phyloP scores from a whole-genome alignment of 2,329 filamentous ascomycete species.

The Rhynchosporium agropyri region DNA sequence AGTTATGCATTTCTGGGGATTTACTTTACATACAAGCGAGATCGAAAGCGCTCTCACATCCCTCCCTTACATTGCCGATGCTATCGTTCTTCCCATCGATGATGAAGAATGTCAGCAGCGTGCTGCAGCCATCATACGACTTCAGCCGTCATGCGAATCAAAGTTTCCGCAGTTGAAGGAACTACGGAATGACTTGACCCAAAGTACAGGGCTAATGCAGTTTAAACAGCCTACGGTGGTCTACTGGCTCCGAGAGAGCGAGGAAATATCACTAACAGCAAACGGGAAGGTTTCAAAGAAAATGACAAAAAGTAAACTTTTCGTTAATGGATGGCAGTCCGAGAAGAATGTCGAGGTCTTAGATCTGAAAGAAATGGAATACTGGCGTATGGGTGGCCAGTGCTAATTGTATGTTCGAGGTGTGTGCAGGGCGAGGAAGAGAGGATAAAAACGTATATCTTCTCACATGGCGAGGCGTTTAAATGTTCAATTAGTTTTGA shows the following conservation, averaged over 20 bases:
- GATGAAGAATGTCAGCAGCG: conserved; percentile 30
- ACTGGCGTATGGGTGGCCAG: conserved; percentile 34
- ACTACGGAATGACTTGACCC: conserved; percentile 28
- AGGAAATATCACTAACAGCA: conserved; percentile 28
- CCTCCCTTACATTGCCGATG: conserved; percentile 28
- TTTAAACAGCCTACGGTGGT: conserved; percentile 32
- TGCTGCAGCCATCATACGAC: conserved; percentile 28
- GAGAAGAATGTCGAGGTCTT: conserved; percentile 27
- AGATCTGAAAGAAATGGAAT: conserved; percentile 29
- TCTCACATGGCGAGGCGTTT: not conserved
- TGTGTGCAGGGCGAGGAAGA: not conserved
- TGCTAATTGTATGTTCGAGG: conserved; percentile 19
- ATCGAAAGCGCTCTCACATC: conserved; percentile 29
- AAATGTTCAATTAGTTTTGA: too few relatives aligned
- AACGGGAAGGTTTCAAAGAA: conserved; percentile 33
- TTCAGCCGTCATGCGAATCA: conserved; percentile 22
- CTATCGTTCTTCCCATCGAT: conserved; percentile 27
- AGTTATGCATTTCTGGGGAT: conserved; percentile 35
- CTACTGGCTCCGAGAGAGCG: conserved; percentile 30
- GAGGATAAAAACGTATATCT: not conserved
- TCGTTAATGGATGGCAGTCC: conserved; percentile 26
- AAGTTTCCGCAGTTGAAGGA: conserved; percentile 20
- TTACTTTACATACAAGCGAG: conserved; percentile 31
- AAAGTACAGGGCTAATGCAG: conserved; percentile 26
- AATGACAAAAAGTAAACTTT: conserved; percentile 28